Percentiles rank a stretch among this genome's conserved stretches.
Evolutionary conservation across 2,329 filamentous ascomycete genomes (phyloP).

Genomic region (Rhexocercosporidium sp.): DNA sequence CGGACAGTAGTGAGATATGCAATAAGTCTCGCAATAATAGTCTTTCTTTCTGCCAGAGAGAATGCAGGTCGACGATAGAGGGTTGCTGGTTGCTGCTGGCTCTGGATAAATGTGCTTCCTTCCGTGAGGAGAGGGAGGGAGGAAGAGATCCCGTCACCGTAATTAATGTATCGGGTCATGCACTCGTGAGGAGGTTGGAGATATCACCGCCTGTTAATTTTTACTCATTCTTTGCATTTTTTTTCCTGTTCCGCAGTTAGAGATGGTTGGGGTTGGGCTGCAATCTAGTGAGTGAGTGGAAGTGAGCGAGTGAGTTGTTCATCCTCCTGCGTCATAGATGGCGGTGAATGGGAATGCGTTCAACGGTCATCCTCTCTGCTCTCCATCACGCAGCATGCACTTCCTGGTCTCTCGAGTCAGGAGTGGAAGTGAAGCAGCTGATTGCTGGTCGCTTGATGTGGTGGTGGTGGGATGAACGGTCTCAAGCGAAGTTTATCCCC

Average conservation of each 20-base stretch:
- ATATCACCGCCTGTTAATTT: constrained; percentile 28
- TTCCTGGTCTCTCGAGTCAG: constrained; percentile 20
- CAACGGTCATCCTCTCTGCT: constrained; percentile 19
- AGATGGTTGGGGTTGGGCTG: constrained; percentile 6
- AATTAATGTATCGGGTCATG: constrained; percentile 31
- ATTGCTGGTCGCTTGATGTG: constrained; percentile 3
- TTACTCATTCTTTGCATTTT: background rate
- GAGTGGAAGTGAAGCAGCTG: constrained; percentile 15
- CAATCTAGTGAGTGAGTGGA: background rate
- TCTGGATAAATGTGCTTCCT: constrained; percentile 4
- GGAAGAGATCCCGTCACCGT: background rate
- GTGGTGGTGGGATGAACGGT: background rate
- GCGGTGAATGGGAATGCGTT: constrained; percentile 19
- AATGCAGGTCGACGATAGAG: background rate
- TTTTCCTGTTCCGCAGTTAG: constrained; percentile 5
- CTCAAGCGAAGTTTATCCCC: background rate
- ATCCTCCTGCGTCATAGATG: constrained; percentile 18
- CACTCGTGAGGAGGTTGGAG: constrained; percentile 29
- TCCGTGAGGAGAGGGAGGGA: background rate
- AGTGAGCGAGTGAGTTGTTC: constrained; percentile 19
- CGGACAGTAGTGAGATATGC: background rate
- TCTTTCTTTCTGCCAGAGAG: background rate
- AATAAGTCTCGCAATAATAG: constrained; percentile 8
- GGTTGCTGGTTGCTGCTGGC: no score
- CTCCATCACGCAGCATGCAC: constrained; percentile 14